phyloP scores from a whole-genome alignment of 768 basidiomycete genomes.

The Mrakia frigida region DNA sequence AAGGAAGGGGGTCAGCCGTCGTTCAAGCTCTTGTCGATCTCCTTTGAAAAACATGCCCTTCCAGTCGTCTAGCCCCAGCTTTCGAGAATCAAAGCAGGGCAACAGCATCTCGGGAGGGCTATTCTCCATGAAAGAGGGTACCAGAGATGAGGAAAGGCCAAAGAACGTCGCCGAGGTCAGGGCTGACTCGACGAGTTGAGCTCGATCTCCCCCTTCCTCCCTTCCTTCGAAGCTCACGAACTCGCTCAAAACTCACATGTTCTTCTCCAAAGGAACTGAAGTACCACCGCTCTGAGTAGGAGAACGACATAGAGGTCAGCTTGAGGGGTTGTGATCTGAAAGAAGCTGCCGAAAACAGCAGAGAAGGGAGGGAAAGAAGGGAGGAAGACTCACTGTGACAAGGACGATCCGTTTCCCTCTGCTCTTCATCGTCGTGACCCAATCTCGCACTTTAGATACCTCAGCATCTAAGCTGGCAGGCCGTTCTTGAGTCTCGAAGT shows the following conservation, averaged over 20 bases:
- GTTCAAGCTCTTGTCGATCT: background rate
- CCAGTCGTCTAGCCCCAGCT: too few relatives aligned
- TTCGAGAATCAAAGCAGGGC: too few relatives aligned
- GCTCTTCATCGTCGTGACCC: constrained; percentile 62
- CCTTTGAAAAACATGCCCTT: background rate
- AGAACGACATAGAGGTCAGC: constrained; percentile 7
- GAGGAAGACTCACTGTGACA: constrained; percentile 67
- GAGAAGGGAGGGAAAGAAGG: background rate
- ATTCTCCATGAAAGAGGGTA: too few relatives aligned
- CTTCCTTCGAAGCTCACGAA: background rate
- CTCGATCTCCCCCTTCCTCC: background rate
- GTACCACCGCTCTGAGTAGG: constrained; percentile 83
- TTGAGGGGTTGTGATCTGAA: background rate
- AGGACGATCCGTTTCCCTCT: constrained; percentile 74
- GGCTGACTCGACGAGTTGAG: background rate
- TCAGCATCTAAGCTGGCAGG: constrained; percentile 69
- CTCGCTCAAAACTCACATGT: constrained; percentile 67
- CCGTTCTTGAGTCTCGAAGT: constrained; percentile 80
- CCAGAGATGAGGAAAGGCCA: too few relatives aligned
- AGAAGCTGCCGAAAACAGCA: background rate
- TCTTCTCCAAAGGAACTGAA: constrained; percentile 94
- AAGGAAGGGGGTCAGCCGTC: constrained; percentile 33
- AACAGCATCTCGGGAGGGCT: too few relatives aligned
- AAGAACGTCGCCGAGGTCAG: too few relatives aligned
- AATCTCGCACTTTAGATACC: constrained; percentile 59